phyloP scores from a whole-genome alignment of 1,284 basidiomycete species.

The Testicularia cyperi region DNA sequence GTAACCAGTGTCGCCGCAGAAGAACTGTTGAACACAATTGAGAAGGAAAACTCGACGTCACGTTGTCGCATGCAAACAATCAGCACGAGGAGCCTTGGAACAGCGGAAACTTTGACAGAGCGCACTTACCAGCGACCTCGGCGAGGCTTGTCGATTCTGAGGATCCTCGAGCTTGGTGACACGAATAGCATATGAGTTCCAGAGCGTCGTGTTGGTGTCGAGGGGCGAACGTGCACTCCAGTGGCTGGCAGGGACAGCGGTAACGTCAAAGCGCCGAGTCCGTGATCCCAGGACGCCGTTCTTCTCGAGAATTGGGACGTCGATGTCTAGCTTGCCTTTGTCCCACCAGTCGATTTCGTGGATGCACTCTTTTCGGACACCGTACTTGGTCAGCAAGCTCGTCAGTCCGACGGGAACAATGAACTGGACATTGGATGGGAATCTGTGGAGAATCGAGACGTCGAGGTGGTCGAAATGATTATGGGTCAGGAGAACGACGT shows the following conservation, averaged over 20 bases:
- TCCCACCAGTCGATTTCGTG: conserved; percentile 60
- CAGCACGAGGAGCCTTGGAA: no score
- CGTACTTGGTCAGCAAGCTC: conserved; percentile 36
- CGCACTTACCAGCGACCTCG: no score
- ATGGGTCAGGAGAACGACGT: conserved; percentile 63
- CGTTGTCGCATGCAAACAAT: no score
- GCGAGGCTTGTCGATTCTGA: no score
- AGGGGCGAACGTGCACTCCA: conserved; percentile 63
- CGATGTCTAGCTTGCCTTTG: conserved; percentile 4
- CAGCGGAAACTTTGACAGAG: no score
- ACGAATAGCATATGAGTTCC: conserved; percentile 51
- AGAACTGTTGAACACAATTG: no score
- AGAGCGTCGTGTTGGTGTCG: conserved; percentile 63
- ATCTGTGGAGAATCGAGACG: conserved; percentile 35
- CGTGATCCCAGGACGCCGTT: not conserved
- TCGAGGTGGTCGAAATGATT: conserved; percentile 59
- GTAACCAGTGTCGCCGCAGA: conserved; percentile 62
- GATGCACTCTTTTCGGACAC: conserved; percentile 34
- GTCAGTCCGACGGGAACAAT: conserved; percentile 54
- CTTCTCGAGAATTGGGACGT: conserved; percentile 10
- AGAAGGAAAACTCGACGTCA: no score
- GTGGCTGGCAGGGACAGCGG: conserved; percentile 58
- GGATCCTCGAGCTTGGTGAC: no score
- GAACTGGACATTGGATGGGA: conserved; percentile 44
- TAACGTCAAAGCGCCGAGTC: conserved; percentile 19